Evolutionary conservation across 2,329 filamentous ascomycete species (phyloP).

Genomic region (Teratosphaeria gauchensis): DNA sequence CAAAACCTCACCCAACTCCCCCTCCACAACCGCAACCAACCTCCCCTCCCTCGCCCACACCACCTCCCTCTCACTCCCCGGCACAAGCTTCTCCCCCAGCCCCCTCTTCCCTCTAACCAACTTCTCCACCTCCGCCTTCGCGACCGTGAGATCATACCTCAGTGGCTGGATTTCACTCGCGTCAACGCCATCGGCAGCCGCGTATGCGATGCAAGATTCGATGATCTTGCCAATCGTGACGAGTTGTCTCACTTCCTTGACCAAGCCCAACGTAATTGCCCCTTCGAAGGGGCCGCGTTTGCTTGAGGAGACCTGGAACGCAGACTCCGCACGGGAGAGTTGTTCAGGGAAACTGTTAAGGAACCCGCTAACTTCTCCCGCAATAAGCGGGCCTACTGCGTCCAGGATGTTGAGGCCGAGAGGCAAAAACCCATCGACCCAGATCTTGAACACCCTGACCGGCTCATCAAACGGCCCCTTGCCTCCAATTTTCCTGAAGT

Average conservation of each 20-base stretch:
- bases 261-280: slow-evolving; percentile 61
- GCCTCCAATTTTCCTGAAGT: slow-evolving; percentile 57
- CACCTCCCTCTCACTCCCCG: slow-evolving; percentile 12
- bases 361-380: slow-evolving; percentile 75
- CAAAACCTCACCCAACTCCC: slow-evolving; percentile 1
- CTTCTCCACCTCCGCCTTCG: slow-evolving; percentile 78
- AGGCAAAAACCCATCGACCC: slow-evolving; percentile 79
- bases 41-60: background rate
- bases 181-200: slow-evolving; percentile 51
- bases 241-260: slow-evolving; percentile 69
- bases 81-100: slow-evolving; percentile 40
- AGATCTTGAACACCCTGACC: slow-evolving; percentile 73
- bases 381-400: slow-evolving; percentile 69
- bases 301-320: slow-evolving; percentile 48
- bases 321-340: slow-evolving; percentile 59
- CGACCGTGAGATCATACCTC: slow-evolving; percentile 60
- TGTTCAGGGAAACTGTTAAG: slow-evolving; percentile 82
- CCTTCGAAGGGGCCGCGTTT: slow-evolving; percentile 38
- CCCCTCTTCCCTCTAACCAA: slow-evolving; percentile 54
- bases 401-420: slow-evolving; percentile 80
- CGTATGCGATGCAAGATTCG: slow-evolving; percentile 52
- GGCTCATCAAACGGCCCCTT: slow-evolving; percentile 73
- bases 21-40: slow-evolving; percentile 3
- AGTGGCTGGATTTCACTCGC: slow-evolving; percentile 58
- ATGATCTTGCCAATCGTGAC: slow-evolving; percentile 67